These are phyloP conservation scores for Patellifolia procumbens DNA, from an alignment of 179 eudicot genomes.

Conservation along the genomic window DNA sequence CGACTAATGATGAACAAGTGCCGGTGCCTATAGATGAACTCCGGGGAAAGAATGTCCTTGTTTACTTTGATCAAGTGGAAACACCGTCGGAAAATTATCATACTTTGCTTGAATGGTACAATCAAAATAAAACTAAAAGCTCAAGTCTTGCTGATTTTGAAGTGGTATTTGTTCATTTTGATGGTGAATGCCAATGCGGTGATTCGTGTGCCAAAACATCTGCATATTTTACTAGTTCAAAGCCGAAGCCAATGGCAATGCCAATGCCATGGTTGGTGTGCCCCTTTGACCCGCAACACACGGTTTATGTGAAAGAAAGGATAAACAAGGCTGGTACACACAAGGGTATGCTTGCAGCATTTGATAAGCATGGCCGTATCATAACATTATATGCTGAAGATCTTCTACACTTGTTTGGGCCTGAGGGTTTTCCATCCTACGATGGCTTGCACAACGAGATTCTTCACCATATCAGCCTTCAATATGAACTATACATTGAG, in stretches of 20 bases:
- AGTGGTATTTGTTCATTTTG: neutral
- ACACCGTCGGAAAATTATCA: neutral
- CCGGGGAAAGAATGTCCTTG: neutral
- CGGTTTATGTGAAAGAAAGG: neutral
- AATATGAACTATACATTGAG: neutral
- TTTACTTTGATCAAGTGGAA: neutral
- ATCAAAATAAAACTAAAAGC: neutral
- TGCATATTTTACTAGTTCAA: too few relatives aligned
- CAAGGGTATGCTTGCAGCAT: too few relatives aligned
- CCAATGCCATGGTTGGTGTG: neutral
- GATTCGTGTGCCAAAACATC: slow-evolving; percentile 4
- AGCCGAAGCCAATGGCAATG: too few relatives aligned
- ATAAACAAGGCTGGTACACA: too few relatives aligned
- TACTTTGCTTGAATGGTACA: neutral
- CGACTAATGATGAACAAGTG: neutral
- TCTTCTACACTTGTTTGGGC: neutral
- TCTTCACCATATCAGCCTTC: neutral
- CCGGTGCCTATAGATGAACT: neutral
- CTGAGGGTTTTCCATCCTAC: neutral
- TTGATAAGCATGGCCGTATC: neutral
- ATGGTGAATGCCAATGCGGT: neutral
- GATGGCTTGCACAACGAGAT: neutral
- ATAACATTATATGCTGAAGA: neutral
- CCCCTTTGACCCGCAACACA: neutral
- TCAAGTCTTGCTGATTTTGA: neutral